phyloP scores from a whole-genome alignment of 208 protist genomes.

The Herpetomonas muscarum region DNA sequence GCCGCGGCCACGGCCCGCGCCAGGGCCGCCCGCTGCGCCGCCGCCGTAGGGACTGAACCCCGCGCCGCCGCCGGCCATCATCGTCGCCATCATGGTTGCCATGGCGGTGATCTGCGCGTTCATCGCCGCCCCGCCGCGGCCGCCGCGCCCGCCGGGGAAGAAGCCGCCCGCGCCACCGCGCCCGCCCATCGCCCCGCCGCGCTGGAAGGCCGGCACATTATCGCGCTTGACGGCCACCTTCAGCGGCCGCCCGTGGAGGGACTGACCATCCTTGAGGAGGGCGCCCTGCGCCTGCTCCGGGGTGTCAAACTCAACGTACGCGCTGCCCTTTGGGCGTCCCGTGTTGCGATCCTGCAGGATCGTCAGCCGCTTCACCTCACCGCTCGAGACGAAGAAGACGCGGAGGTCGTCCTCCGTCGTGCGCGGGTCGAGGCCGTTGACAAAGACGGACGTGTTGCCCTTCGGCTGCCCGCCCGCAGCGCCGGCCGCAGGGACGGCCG shows the following conservation, averaged over 20 bases:
- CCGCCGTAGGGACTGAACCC: constrained; percentile 63
- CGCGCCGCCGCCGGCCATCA: constrained; percentile 59
- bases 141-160: constrained; percentile 21
- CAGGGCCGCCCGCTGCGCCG: constrained; percentile 19
- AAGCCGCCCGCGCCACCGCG: constrained; percentile 28
- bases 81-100: constrained; percentile 74
- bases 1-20: constrained; percentile 37
- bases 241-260: constrained; percentile 79
- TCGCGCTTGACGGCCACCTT: constrained; percentile 84
- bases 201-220: constrained; percentile 80
- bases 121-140: constrained; percentile 20
- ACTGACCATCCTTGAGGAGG: constrained; percentile 81
- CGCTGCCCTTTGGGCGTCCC: constrained; percentile 88
- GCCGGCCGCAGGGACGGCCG: constrained; percentile 10
- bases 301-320: constrained; percentile 92
- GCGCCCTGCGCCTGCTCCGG: constrained; percentile 78
- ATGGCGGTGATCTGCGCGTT: constrained; percentile 69
- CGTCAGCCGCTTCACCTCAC: constrained; percentile 87
- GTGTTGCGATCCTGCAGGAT: constrained; percentile 89
- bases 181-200: constrained; percentile 33
- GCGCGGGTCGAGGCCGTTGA: constrained; percentile 86
- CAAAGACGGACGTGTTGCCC: constrained; percentile 88
- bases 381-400: constrained; percentile 87
- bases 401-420: constrained; percentile 90
- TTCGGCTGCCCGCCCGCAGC: constrained; percentile 5